Base-by-base conservation (phyloP, 2,329 filamentous ascomycete species). In the Gaeumannomyces sp. region DNA sequence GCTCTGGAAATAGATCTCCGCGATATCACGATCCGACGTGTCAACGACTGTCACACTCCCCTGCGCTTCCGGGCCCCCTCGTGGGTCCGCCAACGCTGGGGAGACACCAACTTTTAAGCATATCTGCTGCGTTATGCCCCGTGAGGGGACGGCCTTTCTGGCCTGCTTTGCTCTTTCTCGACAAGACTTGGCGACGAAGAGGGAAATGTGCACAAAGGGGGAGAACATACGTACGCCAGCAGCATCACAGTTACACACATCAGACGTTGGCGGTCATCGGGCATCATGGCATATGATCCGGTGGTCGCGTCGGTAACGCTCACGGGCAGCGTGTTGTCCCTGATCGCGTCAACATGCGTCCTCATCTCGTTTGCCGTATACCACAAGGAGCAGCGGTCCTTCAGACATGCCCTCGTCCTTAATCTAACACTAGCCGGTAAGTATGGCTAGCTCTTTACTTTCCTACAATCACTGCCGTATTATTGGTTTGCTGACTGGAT, bases 351-450 rank as follows among this genome's bases (percentile, higher is more conserved):
- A 13, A 61, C 63, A 5, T 63, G 61, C 50, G 68, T 69, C n/a
- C 64, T 69, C 22, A 31, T 45, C 8, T 69, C 65, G 11, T 69
- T 66, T 35, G 66, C 62, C 7, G 63, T 64, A 5, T 69, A 66
- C 31, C 64, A 65, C 45, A 61, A 64, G 14, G 65, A 66, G 60
- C 69, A 71, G 64, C 69, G 68, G 31, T 69, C 68, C 19, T 70
- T 70, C 60, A 69, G 70, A 19, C 70, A 71, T 66, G 69, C 69
- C 7, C 61, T 71, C 35, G 63, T 71, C 11, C 64, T 71, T 25
- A 70, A 70, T 33, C 67, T 71, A 4, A 67, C 69, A 7, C 64
- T 71, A 50, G 68, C 70, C 31, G 70, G 69, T 70, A 63, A 59
- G 68, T 72, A 14, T 45, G 63, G 6, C 31, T n/a, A 4, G 28